Conservation (phyloP, 306 rosid genomes). For the Luffa aegyptiaca region DNA sequence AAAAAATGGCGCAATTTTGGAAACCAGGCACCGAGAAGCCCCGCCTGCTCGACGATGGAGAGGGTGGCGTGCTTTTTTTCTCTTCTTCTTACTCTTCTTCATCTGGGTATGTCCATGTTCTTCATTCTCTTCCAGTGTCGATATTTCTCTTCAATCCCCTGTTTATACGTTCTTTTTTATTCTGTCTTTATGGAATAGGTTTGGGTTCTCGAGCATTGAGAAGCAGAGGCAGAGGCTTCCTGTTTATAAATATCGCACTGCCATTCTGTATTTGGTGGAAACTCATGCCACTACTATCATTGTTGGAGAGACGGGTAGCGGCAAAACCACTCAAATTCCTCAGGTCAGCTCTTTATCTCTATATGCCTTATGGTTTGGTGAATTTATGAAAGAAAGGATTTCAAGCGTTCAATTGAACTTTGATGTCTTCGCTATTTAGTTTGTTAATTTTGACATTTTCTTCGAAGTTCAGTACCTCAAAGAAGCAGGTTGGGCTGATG, state of each 20-base stretch:
- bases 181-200: slow-evolving; percentile 15
- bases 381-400: not conserved
- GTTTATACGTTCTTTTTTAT: not conserved
- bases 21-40: slow-evolving; percentile 90
- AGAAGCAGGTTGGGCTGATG: slow-evolving; percentile 90
- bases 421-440: not conserved
- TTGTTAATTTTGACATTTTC: not conserved
- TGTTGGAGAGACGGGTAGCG: slow-evolving; percentile 96
- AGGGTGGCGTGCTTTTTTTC: slow-evolving; percentile 84
- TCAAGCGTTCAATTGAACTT: not conserved
- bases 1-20: slow-evolving; percentile 59
- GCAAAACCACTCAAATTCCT: slow-evolving; percentile 94
- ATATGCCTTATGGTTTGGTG: not conserved
- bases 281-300: slow-evolving; percentile 74
- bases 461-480: slow-evolving; percentile 49
- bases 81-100: slow-evolving; percentile 32
- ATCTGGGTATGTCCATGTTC: slow-evolving; percentile 19
- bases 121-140: slow-evolving; percentile 1
- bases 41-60: slow-evolving; percentile 81
- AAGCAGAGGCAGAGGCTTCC: slow-evolving; percentile 87
- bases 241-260: slow-evolving; percentile 67
- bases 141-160: slow-evolving; percentile 9
- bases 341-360: slow-evolving; percentile 36
- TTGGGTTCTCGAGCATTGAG: slow-evolving; percentile 51
- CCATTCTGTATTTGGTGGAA: slow-evolving; percentile 78